Conservation (phyloP, 768 basidiomycete species). For the Lentinula raphanica region DNA sequence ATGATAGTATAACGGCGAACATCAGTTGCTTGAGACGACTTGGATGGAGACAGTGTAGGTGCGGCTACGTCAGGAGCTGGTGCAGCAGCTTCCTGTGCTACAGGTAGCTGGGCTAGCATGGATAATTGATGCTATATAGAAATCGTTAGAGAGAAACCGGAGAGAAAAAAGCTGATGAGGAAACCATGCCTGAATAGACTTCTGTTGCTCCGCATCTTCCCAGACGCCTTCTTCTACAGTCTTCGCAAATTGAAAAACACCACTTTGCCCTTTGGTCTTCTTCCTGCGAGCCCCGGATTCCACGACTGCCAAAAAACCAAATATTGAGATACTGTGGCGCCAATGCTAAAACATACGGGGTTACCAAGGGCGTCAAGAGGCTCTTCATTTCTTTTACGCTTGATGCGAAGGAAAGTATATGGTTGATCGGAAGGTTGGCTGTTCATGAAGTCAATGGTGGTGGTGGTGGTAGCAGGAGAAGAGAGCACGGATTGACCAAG, state of each 20-base stretch:
- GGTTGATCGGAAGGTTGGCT: conserved; percentile 25
- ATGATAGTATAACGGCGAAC: background rate
- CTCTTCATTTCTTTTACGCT: conserved; percentile 77
- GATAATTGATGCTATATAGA: conserved; percentile 50
- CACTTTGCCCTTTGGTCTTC: conserved; percentile 49
- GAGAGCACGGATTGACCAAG: background rate
- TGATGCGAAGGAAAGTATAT: conserved; percentile 76
- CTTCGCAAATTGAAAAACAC: conserved; percentile 76
- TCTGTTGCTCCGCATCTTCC: conserved; percentile 53
- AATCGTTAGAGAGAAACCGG: background rate
- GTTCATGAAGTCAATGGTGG: background rate
- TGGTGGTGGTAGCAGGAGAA: background rate
- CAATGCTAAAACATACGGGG: background rate
- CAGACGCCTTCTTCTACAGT: conserved; percentile 69
- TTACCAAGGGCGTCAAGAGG: conserved; percentile 75
- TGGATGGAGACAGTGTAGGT: background rate
- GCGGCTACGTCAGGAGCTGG: background rate
- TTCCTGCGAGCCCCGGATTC: conserved; percentile 59
- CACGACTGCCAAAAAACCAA: conserved; percentile 37
- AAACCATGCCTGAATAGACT: conserved; percentile 55
- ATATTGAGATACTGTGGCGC: background rate
- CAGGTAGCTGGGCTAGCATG: conserved; percentile 37
- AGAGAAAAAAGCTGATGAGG: conserved; percentile 37
- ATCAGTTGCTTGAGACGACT: background rate
- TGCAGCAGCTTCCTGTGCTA: conserved; percentile 12